Evolutionary conservation across 345 rosid species (phyloP).

Genomic region (Physaria fendleri): DNA sequence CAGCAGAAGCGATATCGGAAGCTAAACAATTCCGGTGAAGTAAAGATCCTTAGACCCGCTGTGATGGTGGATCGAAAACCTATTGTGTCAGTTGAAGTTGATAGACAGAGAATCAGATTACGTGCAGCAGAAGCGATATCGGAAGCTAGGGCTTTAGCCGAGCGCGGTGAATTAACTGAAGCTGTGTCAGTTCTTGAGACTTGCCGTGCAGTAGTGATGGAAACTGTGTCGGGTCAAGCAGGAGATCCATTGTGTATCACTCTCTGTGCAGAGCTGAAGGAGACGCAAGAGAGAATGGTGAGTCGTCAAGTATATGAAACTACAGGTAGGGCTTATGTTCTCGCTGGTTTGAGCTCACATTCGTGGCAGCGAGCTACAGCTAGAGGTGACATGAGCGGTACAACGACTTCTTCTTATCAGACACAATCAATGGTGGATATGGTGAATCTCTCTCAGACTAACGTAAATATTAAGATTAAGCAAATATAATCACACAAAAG

Average conservation of each 20-base stretch:
- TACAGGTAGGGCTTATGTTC: slow-evolving; percentile 87
- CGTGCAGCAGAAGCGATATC: slow-evolving; percentile 88
- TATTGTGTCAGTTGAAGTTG: slow-evolving; percentile 74
- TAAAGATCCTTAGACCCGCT: slow-evolving; percentile 52
- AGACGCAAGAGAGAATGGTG: slow-evolving; percentile 93
- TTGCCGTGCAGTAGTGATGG: slow-evolving; percentile 47
- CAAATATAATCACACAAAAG: slow-evolving; percentile 53
- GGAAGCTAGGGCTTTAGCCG: slow-evolving; percentile 80
- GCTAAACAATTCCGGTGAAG: too few species aligned
- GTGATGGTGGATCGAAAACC: slow-evolving; percentile 29
- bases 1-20: slow-evolving; percentile 83
- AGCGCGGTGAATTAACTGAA: slow-evolving; percentile 50
- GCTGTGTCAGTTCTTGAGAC: slow-evolving; percentile 71
- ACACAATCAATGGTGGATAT: slow-evolving; percentile 91
- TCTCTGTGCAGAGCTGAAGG: slow-evolving; percentile 76
- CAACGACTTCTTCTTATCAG: slow-evolving; percentile 73
- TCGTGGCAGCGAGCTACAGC: slow-evolving; percentile 99
- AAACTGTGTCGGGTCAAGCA: slow-evolving; percentile 51
- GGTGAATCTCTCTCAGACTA: slow-evolving; percentile 93
- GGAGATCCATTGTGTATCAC: slow-evolving; percentile 62
- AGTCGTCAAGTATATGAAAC: slow-evolving; percentile 71
- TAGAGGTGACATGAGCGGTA: slow-evolving; percentile 74
- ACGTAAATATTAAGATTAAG: too few species aligned
- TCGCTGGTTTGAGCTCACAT: slow-evolving; percentile 93
- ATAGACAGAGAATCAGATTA: slow-evolving; percentile 77